Base-by-base conservation (phyloP, 2,329 filamentous ascomycete species). In the Pezicula carpinea region DNA sequence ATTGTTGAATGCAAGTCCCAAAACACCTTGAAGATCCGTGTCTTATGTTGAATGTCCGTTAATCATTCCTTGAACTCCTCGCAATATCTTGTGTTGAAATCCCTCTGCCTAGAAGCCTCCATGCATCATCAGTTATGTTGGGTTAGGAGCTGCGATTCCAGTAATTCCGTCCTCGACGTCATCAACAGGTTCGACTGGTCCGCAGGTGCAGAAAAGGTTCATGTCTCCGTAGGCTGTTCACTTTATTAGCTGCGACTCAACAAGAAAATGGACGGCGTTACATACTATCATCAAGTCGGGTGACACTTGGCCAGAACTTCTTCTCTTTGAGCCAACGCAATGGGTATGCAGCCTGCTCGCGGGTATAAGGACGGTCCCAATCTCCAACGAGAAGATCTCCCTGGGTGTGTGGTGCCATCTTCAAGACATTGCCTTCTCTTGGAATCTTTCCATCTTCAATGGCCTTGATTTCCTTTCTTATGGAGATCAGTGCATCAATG, bases 291-390 rank as follows among this genome's bases (percentile, higher is more conserved):
- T 97, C 87, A 17, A 96, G 75, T 65, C 92, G 79, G 6, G 86
- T 89, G 13, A 96, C 89, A 31, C 75, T 83, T 0, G 92, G 91
- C 92, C 92, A 97, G 71, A 96, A 96, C 75, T 97, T 97, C 85
- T 95, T 96, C 79, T 96, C 88, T 66, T 80, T 79, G 52, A 97
- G 70, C 69, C 81, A 95, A 0, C 82, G 74, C 53, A 95, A 65
- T 15, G 92, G 92, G 65, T 96, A 97, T 0, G 89, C 92, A 0
- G 92, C 92, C 69, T 83, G 78, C 70, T 93, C 85, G 22, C 90
- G 74, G 1, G 76, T 80, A 66, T 97, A 97, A 1, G 81, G 75
- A n/a, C 92, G 76, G 52, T 88, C 76, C 92, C 92, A 97, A 59
- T 88, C 81, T 3, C 79, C 79, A 1, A 76, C 63, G 41, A 96